Base-by-base conservation (phyloP, 345 rosid species). In the Combretum micranthum region DNA sequence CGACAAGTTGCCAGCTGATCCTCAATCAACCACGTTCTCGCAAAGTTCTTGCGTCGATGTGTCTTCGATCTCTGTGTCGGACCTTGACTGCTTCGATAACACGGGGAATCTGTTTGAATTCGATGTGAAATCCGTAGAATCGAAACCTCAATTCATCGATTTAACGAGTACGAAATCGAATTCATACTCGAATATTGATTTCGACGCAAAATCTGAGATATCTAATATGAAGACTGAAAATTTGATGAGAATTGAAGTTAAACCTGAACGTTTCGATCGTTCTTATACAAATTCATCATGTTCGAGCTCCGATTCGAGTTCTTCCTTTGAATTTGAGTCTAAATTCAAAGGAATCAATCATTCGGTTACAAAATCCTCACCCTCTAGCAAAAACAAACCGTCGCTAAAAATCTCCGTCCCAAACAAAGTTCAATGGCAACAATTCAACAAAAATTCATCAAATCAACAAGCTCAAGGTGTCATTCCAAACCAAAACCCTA, bases 371-470 rank as follows among this genome's bases (percentile, higher is more conserved):
- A 67, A 52, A 50, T 13, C 58, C 60, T 25, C 74, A 20, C 63
- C 43, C 26, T 43, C 68, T 4, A 70, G 59, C 13, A 73, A 45
- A 19, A 70, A 60, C 13, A 73, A 45, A 15, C 88, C 79, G 62
- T 57, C 77, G 19, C 61, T 85, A 47, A 72, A 80, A 58, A 69
- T 87, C 61, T 71, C 84, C 1, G 61, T 71, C 1, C 98, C 90
- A 3, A 60, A 44, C 11, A 66, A 73, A 55, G 66, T 81, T 18
- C 76, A 79, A 45, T 80, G 84, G 84, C 76, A 74, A 43, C 75
- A 63, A 15, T 86, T 80, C 62, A 49, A 65, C 15, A 50, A 58
- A 7, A 11, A 32, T 32, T 32, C 39, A 32, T 52, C 58, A 15
- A 52, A 67, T 42, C 37, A 48, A 47, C 22, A 37, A 20, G 61